phyloP scores from a whole-genome alignment of 306 rosid species.

The Sindora glabra region DNA sequence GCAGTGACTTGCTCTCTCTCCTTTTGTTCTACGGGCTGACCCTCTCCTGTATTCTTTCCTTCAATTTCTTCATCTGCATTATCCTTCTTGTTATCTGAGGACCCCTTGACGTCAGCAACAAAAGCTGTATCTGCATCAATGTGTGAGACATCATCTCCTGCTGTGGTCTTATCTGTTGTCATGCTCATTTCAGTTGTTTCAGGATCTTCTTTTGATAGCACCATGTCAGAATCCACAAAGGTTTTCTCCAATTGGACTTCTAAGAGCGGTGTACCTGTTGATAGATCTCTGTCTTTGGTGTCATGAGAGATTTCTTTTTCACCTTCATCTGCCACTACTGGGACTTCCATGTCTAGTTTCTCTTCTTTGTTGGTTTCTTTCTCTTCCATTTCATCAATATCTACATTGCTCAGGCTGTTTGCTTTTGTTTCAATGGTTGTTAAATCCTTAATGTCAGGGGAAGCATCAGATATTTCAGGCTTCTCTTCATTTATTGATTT shows the following conservation, averaged over 20 bases:
- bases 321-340: neutral
- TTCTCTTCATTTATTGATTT: conserved; percentile 6
- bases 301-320: neutral
- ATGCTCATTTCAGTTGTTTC: neutral
- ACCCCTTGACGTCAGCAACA: neutral
- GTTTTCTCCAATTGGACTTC: neutral
- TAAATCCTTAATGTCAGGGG: neutral
- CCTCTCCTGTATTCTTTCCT: too few species aligned
- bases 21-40: too few species aligned
- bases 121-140: neutral
- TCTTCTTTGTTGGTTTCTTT: neutral
- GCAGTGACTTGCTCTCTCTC: too few species aligned
- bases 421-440: conserved; percentile 4
- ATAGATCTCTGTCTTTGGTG: neutral
- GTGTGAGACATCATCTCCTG: neutral
- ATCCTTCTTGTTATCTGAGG: neutral
- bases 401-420: neutral
- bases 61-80: too few species aligned
- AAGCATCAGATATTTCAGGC: neutral
- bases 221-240: neutral
- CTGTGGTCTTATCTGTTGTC: neutral
- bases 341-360: neutral
- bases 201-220: neutral
- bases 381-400: conserved; percentile 4
- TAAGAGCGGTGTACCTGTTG: neutral